A percentile compares a stretch with the other conserved stretches of the same genome.
These are phyloP conservation scores for Apiospora phragmitis DNA, from an alignment of 2,329 filamentous ascomycete genomes.

Conservation along the genomic window DNA sequence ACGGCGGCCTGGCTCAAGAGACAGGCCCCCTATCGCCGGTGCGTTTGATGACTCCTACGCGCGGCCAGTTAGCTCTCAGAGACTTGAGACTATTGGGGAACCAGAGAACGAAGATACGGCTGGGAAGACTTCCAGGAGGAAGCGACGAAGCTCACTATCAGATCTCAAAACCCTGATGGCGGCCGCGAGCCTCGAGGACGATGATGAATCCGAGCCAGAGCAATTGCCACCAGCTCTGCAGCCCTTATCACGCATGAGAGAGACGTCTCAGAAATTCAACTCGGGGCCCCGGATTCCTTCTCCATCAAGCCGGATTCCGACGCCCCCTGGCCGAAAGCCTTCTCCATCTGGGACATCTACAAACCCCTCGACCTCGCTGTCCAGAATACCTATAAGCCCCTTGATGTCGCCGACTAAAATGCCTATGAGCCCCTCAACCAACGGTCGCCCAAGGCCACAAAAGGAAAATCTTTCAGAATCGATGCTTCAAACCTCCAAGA, in stretches of 20 bases:
- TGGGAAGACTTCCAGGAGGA: conserved; percentile 61
- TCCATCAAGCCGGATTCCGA: neutral
- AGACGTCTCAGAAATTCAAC: conserved; percentile 58
- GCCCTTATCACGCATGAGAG: conserved; percentile 53
- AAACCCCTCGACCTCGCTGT: conserved; percentile 35
- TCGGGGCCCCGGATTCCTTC: conserved; percentile 44
- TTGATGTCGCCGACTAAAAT: conserved; percentile 35
- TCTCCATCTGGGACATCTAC: conserved; percentile 21
- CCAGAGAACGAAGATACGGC: conserved; percentile 45
- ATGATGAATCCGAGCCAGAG: conserved; percentile 30
- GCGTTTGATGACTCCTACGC: conserved; percentile 58
- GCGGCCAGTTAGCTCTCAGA: conserved; percentile 59
- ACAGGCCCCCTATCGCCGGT: conserved; percentile 61
- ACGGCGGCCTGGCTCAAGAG: conserved; percentile 56
- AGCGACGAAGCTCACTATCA: conserved; percentile 87
- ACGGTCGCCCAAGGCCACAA: conserved; percentile 32
- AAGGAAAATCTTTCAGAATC: conserved; percentile 46
- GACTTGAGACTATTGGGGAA: conserved; percentile 61
- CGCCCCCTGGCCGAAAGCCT: neutral
- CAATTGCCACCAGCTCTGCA: conserved; percentile 32
- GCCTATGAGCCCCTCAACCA: conserved; percentile 17
- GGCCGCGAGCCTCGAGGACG: conserved; percentile 52
- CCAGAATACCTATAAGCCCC: conserved; percentile 55
- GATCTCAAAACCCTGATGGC: conserved; percentile 75
- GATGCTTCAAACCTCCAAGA: conserved; percentile 22